A percentile compares a stretch with the other conserved stretches of the same genome.
Evolutionary conservation across 805 yeast species (phyloP).

Genomic region (Candida broadrunensis): DNA sequence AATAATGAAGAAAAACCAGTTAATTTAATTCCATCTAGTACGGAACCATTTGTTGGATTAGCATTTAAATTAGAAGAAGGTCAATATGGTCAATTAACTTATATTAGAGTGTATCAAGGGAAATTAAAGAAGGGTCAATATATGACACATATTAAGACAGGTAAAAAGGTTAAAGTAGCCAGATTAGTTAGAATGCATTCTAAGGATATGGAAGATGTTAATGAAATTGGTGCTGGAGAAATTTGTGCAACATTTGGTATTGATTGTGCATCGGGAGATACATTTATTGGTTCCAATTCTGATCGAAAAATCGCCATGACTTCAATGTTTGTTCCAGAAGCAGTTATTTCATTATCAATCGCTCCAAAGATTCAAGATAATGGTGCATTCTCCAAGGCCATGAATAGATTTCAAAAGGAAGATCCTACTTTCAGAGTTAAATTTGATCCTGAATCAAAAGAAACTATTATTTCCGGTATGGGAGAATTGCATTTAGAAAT

Average conservation of each 20-base stretch:
- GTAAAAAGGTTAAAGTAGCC: slow-evolving; percentile 89
- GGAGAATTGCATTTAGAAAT: slow-evolving; percentile 97
- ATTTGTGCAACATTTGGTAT: slow-evolving; percentile 99
- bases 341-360: slow-evolving; percentile 91
- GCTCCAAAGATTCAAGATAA: slow-evolving; percentile 86
- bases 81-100: slow-evolving; percentile 94
- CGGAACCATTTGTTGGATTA: slow-evolving; percentile 85
- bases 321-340: slow-evolving; percentile 98
- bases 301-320: slow-evolving; percentile 82
- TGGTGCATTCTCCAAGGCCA: slow-evolving; percentile 88
- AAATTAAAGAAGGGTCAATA: slow-evolving; percentile 84
- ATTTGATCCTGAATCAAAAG: slow-evolving; percentile 87
- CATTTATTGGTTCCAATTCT: slow-evolving; percentile 77
- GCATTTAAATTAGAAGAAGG: slow-evolving; percentile 99
- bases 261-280: slow-evolving; percentile 98
- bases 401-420: slow-evolving; percentile 96
- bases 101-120: slow-evolving; percentile 96
- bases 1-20: slow-evolving; percentile 62
- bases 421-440: slow-evolving; percentile 97
- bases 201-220: slow-evolving; percentile 97
- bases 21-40: slow-evolving; percentile 66
- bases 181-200: slow-evolving; percentile 98
- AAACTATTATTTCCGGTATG: slow-evolving; percentile 95
- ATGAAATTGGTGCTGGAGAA: slow-evolving; percentile 95
- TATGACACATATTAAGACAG: slow-evolving; percentile 85